A percentile compares a stretch with the other conserved stretches of the same genome.
Conservation (phyloP, 23 red algal species). For the Cyanidium caldarium region DNA sequence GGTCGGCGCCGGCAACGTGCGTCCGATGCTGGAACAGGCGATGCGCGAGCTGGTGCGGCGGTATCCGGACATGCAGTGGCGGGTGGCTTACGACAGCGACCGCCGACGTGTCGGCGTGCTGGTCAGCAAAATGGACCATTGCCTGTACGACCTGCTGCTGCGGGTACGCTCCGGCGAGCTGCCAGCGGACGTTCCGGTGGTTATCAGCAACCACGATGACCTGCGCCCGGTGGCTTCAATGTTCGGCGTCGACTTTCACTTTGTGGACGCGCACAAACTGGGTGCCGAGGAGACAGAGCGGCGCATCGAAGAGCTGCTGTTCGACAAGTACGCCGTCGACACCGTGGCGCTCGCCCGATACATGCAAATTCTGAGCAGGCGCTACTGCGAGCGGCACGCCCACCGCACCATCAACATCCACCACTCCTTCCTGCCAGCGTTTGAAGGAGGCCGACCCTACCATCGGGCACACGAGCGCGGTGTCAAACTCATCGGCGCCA, state of each 20-base stretch:
- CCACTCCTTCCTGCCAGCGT: background rate
- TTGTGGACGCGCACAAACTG: background rate
- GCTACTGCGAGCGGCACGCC: background rate
- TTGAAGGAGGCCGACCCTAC: background rate
- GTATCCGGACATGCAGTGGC: background rate
- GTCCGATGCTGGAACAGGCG: background rate
- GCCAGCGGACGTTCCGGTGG: background rate
- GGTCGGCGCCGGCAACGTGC: background rate
- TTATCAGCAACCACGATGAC: background rate
- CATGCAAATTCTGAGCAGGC: background rate
- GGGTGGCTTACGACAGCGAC: background rate
- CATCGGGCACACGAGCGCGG: conserved; percentile 4
- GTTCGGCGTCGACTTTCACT: background rate
- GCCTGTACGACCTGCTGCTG: conserved; percentile 2
- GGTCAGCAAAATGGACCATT: background rate
- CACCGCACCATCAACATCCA: background rate
- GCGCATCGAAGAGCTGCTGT: background rate
- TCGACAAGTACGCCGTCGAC: background rate
- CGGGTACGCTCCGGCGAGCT: background rate
- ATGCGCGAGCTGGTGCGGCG: background rate
- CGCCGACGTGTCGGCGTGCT: background rate
- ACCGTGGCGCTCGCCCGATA: background rate
- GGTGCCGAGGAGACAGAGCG: background rate
- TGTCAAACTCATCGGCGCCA: background rate
- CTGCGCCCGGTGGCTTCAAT: background rate